phyloP scores from a whole-genome alignment of 768 basidiomycete genomes.

The Termitomyces sp. region DNA sequence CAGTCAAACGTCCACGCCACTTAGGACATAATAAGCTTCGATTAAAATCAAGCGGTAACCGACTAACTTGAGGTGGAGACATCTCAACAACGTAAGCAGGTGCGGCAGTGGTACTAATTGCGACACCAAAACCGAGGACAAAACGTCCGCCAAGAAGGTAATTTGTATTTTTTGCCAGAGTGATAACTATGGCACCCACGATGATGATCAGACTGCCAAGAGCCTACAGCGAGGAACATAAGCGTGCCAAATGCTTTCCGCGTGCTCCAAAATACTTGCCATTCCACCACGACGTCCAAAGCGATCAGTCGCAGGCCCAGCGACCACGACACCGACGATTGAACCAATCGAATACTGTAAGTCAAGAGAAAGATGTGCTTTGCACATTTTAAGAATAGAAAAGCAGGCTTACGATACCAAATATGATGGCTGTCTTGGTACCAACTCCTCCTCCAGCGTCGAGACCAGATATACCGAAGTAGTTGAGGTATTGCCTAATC shows the following conservation, averaged over 20 bases:
- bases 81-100: conserved; percentile 52
- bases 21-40: conserved; percentile 1
- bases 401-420: conserved; percentile 31
- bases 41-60: neutral
- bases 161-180: conserved; percentile 32
- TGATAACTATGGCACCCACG: conserved; percentile 37
- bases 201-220: conserved; percentile 34
- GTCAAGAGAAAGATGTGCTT: neutral
- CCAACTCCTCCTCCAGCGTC: conserved; percentile 39
- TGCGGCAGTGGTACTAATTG: conserved; percentile 37
- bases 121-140: conserved; percentile 48
- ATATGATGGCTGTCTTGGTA: conserved; percentile 36
- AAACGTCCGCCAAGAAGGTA: conserved; percentile 50
- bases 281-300: conserved; percentile 41
- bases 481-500: conserved; percentile 32
- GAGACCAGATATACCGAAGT: conserved; percentile 32
- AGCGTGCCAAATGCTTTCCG: neutral
- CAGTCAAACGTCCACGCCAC: conserved; percentile 48
- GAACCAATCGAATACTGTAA: conserved; percentile 36
- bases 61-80: conserved; percentile 43
- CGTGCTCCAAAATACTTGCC: conserved; percentile 16
- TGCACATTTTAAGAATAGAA: neutral
- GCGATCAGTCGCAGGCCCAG: conserved; percentile 35
- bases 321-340: conserved; percentile 32
- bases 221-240: conserved; percentile 20